Conservation (phyloP, 2,329 filamentous ascomycete genomes). For the Diplodia mutila region DNA sequence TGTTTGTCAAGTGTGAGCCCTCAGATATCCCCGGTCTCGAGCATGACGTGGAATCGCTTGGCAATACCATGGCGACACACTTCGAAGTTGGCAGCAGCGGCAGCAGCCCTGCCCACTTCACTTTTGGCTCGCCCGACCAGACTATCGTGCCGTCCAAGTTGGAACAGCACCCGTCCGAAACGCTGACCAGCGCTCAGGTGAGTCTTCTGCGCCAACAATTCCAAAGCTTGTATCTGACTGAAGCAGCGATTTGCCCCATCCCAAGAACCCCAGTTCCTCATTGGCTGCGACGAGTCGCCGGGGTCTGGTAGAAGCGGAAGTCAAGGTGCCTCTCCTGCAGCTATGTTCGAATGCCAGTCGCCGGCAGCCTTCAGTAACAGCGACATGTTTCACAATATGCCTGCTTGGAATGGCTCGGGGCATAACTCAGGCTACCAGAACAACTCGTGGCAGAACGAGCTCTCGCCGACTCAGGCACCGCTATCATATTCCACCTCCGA, state of each 20-base stretch:
- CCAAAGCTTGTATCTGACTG: neutral
- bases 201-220: neutral
- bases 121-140: conserved; percentile 8
- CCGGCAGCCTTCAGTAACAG: neutral
- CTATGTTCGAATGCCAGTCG: conserved; percentile 14
- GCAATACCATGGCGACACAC: conserved; percentile 53
- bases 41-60: conserved; percentile 44
- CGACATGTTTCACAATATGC: conserved; percentile 14
- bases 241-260: neutral
- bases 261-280: conserved; percentile 1
- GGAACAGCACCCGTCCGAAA: neutral
- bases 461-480: conserved; percentile 11
- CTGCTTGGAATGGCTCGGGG: conserved; percentile 10
- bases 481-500: neutral
- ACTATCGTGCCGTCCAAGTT: conserved; percentile 12
- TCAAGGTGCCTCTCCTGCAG: conserved; percentile 10
- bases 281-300: conserved; percentile 23
- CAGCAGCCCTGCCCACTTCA: conserved; percentile 53
- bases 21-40: conserved; percentile 31
- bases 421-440: conserved; percentile 6
- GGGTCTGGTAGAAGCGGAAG: conserved; percentile 23
- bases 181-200: neutral
- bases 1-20: conserved; percentile 27
- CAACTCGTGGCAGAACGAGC: conserved; percentile 8
- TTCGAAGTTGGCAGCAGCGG: conserved; percentile 61